Percentiles rank a stretch among this genome's conserved stretches.
These are phyloP conservation scores for Capronia epimyces DNA, from an alignment of 2,329 filamentous ascomycete genomes.

Conservation along the genomic window DNA sequence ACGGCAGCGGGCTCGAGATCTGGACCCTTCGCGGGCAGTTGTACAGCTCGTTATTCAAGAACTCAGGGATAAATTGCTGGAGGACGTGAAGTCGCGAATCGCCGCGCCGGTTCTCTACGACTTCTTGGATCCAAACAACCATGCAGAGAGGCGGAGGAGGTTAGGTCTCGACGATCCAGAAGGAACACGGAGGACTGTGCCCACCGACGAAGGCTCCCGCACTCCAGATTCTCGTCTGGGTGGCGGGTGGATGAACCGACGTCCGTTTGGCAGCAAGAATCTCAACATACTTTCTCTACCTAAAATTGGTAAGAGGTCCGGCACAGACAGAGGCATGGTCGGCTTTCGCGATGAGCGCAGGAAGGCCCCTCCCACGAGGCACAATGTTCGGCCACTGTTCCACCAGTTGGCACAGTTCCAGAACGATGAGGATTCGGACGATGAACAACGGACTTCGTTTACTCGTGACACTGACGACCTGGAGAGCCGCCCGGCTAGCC, in stretches of 20 bases:
- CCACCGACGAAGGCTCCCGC: slow-evolving; percentile 56
- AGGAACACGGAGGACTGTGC: slow-evolving; percentile 54
- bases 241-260: slow-evolving; percentile 34
- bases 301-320: slow-evolving; percentile 64
- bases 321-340: slow-evolving; percentile 54
- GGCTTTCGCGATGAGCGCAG: slow-evolving; percentile 65
- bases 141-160: slow-evolving; percentile 70
- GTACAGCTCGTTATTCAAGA: slow-evolving; percentile 72
- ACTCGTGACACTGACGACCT: slow-evolving; percentile 76
- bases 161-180: slow-evolving; percentile 69
- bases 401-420: slow-evolving; percentile 69
- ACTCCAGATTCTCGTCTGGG: slow-evolving; percentile 55
- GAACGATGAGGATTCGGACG: slow-evolving; percentile 83
- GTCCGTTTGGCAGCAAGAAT: slow-evolving; percentile 34
- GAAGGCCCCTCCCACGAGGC: slow-evolving; percentile 52
- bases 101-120: slow-evolving; percentile 74
- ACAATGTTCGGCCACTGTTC: slow-evolving; percentile 70
- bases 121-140: slow-evolving; percentile 75
- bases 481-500: slow-evolving; percentile 75
- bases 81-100: slow-evolving; percentile 82
- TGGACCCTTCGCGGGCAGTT: slow-evolving; percentile 85
- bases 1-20: slow-evolving; percentile 73
- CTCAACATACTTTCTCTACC: slow-evolving; percentile 63
- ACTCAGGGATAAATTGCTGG: slow-evolving; percentile 77
- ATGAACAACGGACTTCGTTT: slow-evolving; percentile 64